Conservation (phyloP, 176 grass and related monocot species). For the Alloteropsis semialata region DNA sequence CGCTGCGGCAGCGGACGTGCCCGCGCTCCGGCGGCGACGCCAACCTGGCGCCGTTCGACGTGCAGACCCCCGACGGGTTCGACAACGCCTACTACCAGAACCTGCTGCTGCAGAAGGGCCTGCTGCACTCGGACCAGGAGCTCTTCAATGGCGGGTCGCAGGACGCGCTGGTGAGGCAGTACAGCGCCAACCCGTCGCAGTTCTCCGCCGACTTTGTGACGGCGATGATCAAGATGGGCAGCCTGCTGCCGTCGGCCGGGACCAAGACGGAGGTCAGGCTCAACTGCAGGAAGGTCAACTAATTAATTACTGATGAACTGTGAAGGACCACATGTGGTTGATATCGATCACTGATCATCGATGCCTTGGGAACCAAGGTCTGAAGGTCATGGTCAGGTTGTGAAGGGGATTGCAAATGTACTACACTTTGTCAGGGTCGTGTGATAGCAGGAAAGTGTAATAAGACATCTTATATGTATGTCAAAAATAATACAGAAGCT, state of each 20-base stretch:
- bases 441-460: background rate
- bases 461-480: background rate
- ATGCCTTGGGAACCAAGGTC: constrained; percentile 30
- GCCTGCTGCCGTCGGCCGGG: constrained; percentile 47
- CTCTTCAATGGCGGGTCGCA: constrained; percentile 84
- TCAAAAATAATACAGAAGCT: background rate
- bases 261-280: constrained; percentile 59
- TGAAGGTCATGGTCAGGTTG: background rate
- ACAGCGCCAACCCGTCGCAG: constrained; percentile 34
- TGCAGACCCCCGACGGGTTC: constrained; percentile 61
- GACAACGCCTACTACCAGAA: constrained; percentile 83
- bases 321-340: background rate
- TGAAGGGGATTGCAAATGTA: background rate
- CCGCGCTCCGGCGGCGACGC: constrained; percentile 42
- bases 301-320: background rate
- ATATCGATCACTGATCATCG: background rate
- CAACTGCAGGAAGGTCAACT: constrained; percentile 67
- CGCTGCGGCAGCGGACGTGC: constrained; percentile 53
- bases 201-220: constrained; percentile 45
- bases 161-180: constrained; percentile 61
- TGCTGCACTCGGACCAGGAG: constrained; percentile 90
- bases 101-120: constrained; percentile 39
- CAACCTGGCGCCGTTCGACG: constrained; percentile 69
- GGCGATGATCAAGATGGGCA: constrained; percentile 85
- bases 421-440: background rate